A percentile compares a stretch with the other conserved stretches of the same genome.
phyloP scores from a whole-genome alignment of 768 basidiomycete genomes.

The Boletales sp. region DNA sequence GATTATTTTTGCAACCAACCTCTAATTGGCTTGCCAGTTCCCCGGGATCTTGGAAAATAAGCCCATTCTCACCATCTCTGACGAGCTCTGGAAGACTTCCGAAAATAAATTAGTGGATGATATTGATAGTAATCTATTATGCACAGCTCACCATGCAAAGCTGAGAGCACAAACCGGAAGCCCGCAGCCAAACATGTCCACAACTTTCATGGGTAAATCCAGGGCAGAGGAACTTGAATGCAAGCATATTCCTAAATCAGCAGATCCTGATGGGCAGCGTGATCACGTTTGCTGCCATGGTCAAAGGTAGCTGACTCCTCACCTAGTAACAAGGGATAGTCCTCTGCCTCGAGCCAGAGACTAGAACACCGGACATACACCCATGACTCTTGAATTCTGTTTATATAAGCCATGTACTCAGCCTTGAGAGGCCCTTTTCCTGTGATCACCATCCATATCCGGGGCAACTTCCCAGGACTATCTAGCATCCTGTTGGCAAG shows the following conservation, averaged over 20 bases:
- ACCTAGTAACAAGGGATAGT: conserved; percentile 89
- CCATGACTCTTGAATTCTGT: conserved; percentile 62
- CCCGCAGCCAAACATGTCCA: conserved; percentile 98
- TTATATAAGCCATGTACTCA: conserved; percentile 69
- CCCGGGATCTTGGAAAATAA: conserved; percentile 62
- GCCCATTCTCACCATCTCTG: conserved; percentile 78
- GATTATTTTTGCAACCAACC: conserved; percentile 22
- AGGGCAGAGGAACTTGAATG: conserved; percentile 88
- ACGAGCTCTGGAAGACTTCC: conserved; percentile 83
- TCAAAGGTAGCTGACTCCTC: conserved; percentile 10
- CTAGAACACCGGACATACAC: conserved; percentile 73
- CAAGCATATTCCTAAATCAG: conserved; percentile 87
- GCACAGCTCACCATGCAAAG: conserved; percentile 69
- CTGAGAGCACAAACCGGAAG: conserved; percentile 89
- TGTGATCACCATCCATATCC: conserved; percentile 79
- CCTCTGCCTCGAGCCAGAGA: conserved; percentile 84
- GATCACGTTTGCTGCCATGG: neutral
- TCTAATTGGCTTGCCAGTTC: conserved; percentile 73
- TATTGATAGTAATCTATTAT: neutral
- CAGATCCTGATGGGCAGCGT: conserved; percentile 58
- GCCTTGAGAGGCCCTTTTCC: conserved; percentile 82
- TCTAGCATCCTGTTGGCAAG: conserved; percentile 7
- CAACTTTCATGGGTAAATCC: conserved; percentile 98
- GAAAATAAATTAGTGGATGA: conserved; percentile 4
- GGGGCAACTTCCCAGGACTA: conserved; percentile 49